Base-by-base conservation (phyloP, 2,329 filamentous ascomycete species). In the Aureobasidium lini region DNA sequence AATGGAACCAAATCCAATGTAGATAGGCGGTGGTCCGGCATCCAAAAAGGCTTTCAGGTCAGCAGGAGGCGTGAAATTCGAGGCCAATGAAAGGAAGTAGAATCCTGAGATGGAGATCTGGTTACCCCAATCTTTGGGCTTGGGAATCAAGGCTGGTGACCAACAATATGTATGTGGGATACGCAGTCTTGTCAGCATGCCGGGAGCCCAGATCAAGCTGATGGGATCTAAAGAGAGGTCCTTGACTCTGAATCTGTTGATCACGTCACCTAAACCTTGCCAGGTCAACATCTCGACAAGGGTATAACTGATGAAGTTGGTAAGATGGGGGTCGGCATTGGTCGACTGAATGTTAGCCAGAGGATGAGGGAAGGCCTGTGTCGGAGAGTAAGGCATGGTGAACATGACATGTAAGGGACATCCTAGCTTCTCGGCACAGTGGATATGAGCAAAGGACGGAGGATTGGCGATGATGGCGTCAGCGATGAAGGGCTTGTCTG, bases 81-180 rank as follows among this genome's bases (percentile, higher is more conserved):
- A 82, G 1, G 86, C 84, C 10, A 88, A 74, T 87, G 74, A 54
- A 88, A 92, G 80, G 66, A 92, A 91, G 70, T 81, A 90, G 72
- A 93, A 93, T 0, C 89, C 89, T 2, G 87, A 84, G 23, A 94
- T 83, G 58, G 84, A 84, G 53, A 94, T 87, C 60, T 90, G 79
- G 2, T 78, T 73, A 0, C 80, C 82, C 89, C 89, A 94, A 69
- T 94, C 89, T 40, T 81, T 81, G 0, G 89, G 88, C 66, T 90
- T 91, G 0, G 86, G 83, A 16, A 91, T 89, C 50, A 94, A 74
- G 1, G 87, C 82, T 0, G 89, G 87, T 0, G 89, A 92, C 92
- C 92, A 96, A 73, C 91, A 94, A 69, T 96, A 97, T 0, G 93
- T 95, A 66, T 89, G 90, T 0, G 92, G 90, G n/a, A 96, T 81